Base-by-base conservation (phyloP, 1,139 yeast genomes). In the Pneumocystis canis region DNA sequence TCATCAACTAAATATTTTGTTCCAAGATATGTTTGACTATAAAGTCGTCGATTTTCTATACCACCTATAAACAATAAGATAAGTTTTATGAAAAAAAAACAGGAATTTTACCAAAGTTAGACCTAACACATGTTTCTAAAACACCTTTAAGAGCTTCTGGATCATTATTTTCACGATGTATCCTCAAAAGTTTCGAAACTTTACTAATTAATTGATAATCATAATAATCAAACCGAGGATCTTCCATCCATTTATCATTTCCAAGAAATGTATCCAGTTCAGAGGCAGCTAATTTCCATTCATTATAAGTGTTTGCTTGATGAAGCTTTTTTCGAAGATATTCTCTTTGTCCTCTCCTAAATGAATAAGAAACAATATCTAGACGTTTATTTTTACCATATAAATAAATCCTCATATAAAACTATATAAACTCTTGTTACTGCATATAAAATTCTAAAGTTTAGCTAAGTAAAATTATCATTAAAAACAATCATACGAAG, bases 11-110 rank as follows among this genome's bases (percentile, higher is more conserved):
- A 72, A 18, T 76, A 71, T 70, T 87, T 87, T 1, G 95, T 85
- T 7, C 94, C 94, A 69, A 80, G 85, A 72, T 86, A 85, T 61
- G 87, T 76, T 72, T 85, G 89, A 4, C 89, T 83, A 69, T 86
- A 87, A 58, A 87, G 74, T 66, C 82, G 79, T 58, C 86, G 81
- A 69, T 85, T 85, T 71, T 86, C 92, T 6, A 84, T 83, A 0
- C 94, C 66, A 28, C 54, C 61, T 33, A 25, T 18, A 16, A 39
- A 14, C 18, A 35, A 57, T 35, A 57, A 57, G 30, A 47, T 16
- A 14, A 9, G 14, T 58, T 16, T 5, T 37, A 58, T 20, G 5
- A 7, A 40, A 59, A 25, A 5, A 33, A 33, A 35, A n/a, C n/a
- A n/a, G n/a, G n/a, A n/a, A 35, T 0, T 25, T 3, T 92, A 5